Conservation (phyloP, 2,329 filamentous ascomycete genomes). For the Botrytis fragariae region DNA sequence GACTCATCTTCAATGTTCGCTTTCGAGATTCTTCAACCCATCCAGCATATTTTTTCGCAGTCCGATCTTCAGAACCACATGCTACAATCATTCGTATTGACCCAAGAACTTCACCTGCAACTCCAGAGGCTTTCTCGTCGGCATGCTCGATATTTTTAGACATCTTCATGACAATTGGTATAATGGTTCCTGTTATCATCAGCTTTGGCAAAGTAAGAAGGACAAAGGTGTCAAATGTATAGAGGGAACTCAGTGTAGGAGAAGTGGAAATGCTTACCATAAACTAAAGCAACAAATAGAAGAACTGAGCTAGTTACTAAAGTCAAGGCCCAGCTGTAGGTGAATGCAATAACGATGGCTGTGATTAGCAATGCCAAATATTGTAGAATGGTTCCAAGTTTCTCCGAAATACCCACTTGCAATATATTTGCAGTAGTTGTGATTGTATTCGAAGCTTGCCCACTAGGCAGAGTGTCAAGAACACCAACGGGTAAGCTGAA, state of each 20-base stretch:
- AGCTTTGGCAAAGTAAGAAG: neutral
- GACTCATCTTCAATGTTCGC: slow-evolving; percentile 49
- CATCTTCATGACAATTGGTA: slow-evolving; percentile 57
- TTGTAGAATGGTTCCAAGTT: slow-evolving; percentile 58
- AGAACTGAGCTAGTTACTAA: slow-evolving; percentile 57
- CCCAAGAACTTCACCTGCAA: slow-evolving; percentile 60
- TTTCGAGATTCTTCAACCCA: slow-evolving; percentile 55
- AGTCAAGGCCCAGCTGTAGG: slow-evolving; percentile 57
- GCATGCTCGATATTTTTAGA: slow-evolving; percentile 47
- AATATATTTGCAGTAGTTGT: slow-evolving; percentile 63
- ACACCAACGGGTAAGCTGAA: slow-evolving; percentile 66
- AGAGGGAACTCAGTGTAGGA: neutral
- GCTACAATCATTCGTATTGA: slow-evolving; percentile 62
- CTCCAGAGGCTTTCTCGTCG: slow-evolving; percentile 56
- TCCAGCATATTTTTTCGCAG: slow-evolving; percentile 51
- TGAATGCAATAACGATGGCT: slow-evolving; percentile 55
- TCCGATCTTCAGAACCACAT: slow-evolving; percentile 57
- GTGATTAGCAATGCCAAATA: slow-evolving; percentile 52
- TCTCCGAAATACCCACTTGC: slow-evolving; percentile 65
- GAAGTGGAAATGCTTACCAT: slow-evolving; percentile 36
- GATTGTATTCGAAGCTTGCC: slow-evolving; percentile 44
- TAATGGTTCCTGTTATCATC: slow-evolving; percentile 35
- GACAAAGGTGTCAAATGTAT: neutral
- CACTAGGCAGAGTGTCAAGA: slow-evolving; percentile 61
- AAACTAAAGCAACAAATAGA: slow-evolving; percentile 52